phyloP scores from a whole-genome alignment of 805 yeast species.

The Yarrowia phangngaensis region DNA sequence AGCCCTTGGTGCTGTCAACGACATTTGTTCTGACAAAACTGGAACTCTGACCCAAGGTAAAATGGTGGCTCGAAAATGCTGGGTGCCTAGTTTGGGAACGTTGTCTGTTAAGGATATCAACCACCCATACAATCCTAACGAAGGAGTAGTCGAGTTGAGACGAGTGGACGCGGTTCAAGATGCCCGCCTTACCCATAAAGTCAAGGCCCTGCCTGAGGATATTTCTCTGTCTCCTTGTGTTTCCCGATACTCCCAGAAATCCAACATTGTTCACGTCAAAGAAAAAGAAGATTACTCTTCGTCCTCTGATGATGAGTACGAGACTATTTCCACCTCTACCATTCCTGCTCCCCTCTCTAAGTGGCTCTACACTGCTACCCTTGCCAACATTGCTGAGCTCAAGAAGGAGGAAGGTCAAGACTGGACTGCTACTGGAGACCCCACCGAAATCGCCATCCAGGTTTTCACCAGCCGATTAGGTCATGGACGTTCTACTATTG shows the following conservation, averaged over 20 bases:
- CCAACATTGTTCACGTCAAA: conserved; percentile 4
- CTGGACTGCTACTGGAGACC: conserved; percentile 85
- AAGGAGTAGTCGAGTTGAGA: conserved; percentile 46
- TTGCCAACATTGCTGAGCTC: conserved; percentile 70
- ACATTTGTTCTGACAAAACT: conserved; percentile 78
- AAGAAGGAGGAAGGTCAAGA: conserved; percentile 41
- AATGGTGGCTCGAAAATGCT: conserved; percentile 66
- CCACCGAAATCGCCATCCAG: conserved; percentile 85
- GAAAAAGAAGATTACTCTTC: conserved; percentile 15
- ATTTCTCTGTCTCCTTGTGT: conserved; percentile 30
- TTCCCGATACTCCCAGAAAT: conserved; percentile 23
- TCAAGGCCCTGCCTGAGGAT: conserved; percentile 28
- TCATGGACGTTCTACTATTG: conserved; percentile 38
- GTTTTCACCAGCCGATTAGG: conserved; percentile 63
- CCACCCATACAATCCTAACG: conserved; percentile 61
- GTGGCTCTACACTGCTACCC: conserved; percentile 64
- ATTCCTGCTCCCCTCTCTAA: conserved; percentile 38
- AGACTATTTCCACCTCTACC: conserved; percentile 12
- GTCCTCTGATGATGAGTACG: conserved; percentile 14
- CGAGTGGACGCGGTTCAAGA: conserved; percentile 13
- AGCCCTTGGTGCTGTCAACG: conserved; percentile 73
- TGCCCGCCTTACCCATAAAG: conserved; percentile 29
- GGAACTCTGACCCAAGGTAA: conserved; percentile 79
- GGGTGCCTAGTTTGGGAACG: conserved; percentile 64
- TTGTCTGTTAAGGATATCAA: conserved; percentile 51